Evolutionary conservation across 306 rosid species (phyloP).

Genomic region (Rubus parviflorus): DNA sequence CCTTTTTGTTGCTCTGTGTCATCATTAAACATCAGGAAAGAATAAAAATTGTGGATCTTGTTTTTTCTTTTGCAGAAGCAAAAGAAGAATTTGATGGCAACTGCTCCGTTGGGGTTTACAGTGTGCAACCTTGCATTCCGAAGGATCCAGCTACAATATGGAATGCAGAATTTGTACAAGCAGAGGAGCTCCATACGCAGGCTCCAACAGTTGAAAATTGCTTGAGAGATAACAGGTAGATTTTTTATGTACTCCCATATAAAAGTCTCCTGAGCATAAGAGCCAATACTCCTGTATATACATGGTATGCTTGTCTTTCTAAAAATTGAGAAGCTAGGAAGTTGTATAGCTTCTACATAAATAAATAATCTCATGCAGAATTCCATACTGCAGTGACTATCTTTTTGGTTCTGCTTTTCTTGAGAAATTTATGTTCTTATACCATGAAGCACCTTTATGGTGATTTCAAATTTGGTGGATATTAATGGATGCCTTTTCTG

Average conservation of each 20-base stretch:
- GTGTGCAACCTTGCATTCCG: slow-evolving; percentile 90
- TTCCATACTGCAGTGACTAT: background rate
- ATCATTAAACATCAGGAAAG: slow-evolving; percentile 20
- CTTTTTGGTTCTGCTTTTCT: background rate
- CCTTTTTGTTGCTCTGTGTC: background rate
- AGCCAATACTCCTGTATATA: background rate
- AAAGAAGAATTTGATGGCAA: slow-evolving; percentile 72
- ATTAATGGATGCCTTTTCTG: background rate
- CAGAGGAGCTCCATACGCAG: slow-evolving; percentile 88
- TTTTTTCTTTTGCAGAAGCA: slow-evolving; percentile 64
- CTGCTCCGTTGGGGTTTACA: slow-evolving; percentile 85
- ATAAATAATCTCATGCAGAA: background rate
- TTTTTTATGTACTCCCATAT: background rate
- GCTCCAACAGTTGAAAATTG: slow-evolving; percentile 67
- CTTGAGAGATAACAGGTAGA: slow-evolving; percentile 88
- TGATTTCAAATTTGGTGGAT: background rate
- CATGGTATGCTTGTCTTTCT: slow-evolving; percentile 2
- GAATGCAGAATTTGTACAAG: slow-evolving; percentile 93
- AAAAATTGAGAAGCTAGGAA: background rate
- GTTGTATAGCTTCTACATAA: background rate
- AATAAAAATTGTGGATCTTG: slow-evolving; percentile 13
- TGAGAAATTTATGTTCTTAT: background rate
- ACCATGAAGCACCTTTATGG: background rate
- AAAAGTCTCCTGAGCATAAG: background rate
- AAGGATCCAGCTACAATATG: slow-evolving; percentile 89